Conservation (phyloP, 2,329 filamentous ascomycete species). For the Aureobasidium sp. region DNA sequence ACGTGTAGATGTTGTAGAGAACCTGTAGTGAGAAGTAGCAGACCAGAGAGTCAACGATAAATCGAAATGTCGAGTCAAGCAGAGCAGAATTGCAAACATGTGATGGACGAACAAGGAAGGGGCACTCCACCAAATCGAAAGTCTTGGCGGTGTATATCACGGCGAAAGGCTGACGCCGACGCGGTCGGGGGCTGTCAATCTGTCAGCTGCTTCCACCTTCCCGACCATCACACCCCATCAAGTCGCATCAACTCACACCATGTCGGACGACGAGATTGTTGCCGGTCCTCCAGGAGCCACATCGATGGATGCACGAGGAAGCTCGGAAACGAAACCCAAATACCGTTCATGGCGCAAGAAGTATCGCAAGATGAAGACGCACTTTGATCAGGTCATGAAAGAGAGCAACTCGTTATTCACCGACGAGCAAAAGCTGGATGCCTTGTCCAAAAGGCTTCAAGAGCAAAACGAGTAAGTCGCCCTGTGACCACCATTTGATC, state of each 20-base stretch:
- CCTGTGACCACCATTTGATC: background rate
- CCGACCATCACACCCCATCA: background rate
- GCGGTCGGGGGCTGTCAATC: background rate
- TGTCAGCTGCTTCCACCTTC: background rate
- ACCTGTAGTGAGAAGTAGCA: too few species aligned
- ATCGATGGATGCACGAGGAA: background rate
- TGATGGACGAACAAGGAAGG: background rate
- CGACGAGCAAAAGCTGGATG: constrained; percentile 70
- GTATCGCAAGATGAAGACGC: constrained; percentile 81
- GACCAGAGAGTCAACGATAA: background rate
- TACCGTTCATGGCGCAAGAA: constrained; percentile 57
- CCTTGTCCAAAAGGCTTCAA: constrained; percentile 72
- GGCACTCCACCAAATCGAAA: background rate
- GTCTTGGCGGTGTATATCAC: constrained; percentile 8
- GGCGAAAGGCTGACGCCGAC: background rate
- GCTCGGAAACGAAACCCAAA: constrained; percentile 20
- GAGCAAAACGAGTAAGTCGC: constrained; percentile 80
- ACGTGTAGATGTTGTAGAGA: background rate
- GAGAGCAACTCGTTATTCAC: constrained; percentile 76
- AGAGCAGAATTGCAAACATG: background rate
- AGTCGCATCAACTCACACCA: background rate
- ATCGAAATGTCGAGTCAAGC: too few species aligned
- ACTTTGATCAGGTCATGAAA: constrained; percentile 69
- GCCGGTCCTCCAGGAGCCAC: constrained; percentile 1
- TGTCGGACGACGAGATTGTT: constrained; percentile 14